Evolutionary conservation across 768 basidiomycete species (phyloP).

Genomic region (Mrakia frigida): DNA sequence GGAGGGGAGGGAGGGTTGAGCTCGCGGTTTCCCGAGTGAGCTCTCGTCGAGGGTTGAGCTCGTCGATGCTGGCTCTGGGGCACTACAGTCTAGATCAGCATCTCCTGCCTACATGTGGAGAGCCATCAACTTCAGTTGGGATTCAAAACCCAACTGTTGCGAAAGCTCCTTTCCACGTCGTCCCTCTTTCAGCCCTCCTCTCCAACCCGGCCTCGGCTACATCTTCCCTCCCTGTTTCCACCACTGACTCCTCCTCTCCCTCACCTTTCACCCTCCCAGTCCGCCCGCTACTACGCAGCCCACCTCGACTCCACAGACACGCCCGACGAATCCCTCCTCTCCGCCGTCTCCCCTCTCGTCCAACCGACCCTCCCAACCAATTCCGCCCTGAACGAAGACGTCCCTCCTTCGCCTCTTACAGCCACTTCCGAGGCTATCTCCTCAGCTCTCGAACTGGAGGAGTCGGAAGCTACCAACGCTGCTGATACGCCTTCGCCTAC

Average conservation of each 20-base stretch:
- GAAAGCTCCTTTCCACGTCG: no score
- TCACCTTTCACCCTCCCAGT: neutral
- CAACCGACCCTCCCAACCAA: slow-evolving; percentile 49
- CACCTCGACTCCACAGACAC: slow-evolving; percentile 25
- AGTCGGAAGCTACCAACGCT: neutral
- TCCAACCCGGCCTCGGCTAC: neutral
- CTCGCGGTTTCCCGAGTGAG: neutral
- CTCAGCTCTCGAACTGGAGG: neutral
- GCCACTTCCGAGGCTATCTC: neutral
- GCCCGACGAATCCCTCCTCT: slow-evolving; percentile 18
- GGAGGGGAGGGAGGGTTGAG: neutral
- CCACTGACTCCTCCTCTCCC: neutral
- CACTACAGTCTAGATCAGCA: no score
- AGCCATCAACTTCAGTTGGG: no score
- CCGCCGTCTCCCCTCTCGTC: slow-evolving; percentile 19
- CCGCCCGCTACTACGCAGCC: slow-evolving; percentile 28
- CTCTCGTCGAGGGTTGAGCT: no score
- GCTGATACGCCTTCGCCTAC: neutral
- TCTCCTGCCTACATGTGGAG: no score
- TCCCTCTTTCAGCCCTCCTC: neutral
- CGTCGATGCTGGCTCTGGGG: neutral
- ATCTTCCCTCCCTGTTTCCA: neutral
- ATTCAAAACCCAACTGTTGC: no score
- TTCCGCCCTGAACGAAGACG: neutral
- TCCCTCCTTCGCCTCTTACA: neutral